Percentiles rank a stretch among this genome's conserved stretches.
phyloP scores from a whole-genome alignment of 1,284 basidiomycete genomes.

The Cryptococcus floricola region DNA sequence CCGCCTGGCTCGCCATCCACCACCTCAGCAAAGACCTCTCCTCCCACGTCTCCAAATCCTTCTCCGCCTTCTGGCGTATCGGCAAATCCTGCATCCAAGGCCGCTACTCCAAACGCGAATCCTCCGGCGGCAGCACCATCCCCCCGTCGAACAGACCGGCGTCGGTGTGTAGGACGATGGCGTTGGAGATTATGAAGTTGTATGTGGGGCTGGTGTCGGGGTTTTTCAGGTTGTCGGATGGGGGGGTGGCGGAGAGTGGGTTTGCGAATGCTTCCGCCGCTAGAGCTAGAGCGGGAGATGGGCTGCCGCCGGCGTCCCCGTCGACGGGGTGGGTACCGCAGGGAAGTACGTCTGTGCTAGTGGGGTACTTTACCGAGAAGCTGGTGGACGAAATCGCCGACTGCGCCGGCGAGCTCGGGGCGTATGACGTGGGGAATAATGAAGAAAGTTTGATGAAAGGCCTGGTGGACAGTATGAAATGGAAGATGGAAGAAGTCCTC shows the following conservation, averaged over 20 bases:
- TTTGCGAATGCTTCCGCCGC: slow-evolving; percentile 51
- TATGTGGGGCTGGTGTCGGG: slow-evolving; percentile 83
- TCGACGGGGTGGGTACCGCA: slow-evolving; percentile 41
- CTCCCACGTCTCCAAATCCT: slow-evolving; percentile 55
- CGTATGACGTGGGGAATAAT: slow-evolving; percentile 76
- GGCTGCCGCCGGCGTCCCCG: slow-evolving; percentile 66
- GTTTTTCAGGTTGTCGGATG: slow-evolving; percentile 84
- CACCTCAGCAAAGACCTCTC: slow-evolving; percentile 57
- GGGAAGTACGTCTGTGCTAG: slow-evolving; percentile 65
- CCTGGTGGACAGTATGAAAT: slow-evolving; percentile 75
- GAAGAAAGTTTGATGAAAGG: slow-evolving; percentile 63
- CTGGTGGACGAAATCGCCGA: slow-evolving; percentile 81
- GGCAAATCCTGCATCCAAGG: slow-evolving; percentile 87
- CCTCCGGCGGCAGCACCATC: slow-evolving; percentile 15
- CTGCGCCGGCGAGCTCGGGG: slow-evolving; percentile 72
- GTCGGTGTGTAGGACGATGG: slow-evolving; percentile 83
- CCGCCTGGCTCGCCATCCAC: slow-evolving; percentile 76
- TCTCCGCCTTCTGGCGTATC: slow-evolving; percentile 93
- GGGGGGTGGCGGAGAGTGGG: slow-evolving; percentile 56
- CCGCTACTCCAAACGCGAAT: slow-evolving; percentile 65
- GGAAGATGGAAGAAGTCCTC: slow-evolving; percentile 82
- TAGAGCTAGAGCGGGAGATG: slow-evolving; percentile 24
- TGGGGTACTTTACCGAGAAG: slow-evolving; percentile 74
- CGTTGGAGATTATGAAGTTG: slow-evolving; percentile 79
- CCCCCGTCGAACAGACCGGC: slow-evolving; percentile 60